Base-by-base conservation (phyloP, 495 filamentous ascomycete genomes). In the Podospora bellae-mahoneyi region DNA sequence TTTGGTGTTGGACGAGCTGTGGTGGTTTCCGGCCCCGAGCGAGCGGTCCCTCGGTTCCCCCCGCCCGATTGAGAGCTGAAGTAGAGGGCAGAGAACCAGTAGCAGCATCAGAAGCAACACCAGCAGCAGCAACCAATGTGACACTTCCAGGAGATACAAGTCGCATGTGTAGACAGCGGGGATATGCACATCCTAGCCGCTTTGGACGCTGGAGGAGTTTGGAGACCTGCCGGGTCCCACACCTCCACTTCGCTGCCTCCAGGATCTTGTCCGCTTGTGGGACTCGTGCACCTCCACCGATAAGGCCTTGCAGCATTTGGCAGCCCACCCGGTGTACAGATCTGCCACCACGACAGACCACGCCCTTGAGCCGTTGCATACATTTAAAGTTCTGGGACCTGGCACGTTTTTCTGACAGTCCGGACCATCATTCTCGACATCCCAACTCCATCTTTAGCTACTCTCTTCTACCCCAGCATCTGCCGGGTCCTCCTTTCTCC, bases 161-260 rank as follows among this genome's bases (percentile, higher is more conserved):
- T 13, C 39, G 39, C 39, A 48, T 48, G 39, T 48, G 39, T 48
- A 48, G 15, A 48, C 39, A 16, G 39, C 39, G 39, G 56, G 23
- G 30, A 28, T 20, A 34, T 20, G 15, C 65, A 54, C 32, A 66
- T 62, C 56, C 65, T 66, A 56, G 60, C 65, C 65, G 32, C 65
- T 61, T 66, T 60, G 6, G 20, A 28, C 18, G 10, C n/a, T 61
- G 59, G 23, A 32, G 59, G 16, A 32, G 19, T 7, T 18, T 27
- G 54, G n/a, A 39, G 13, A 48, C 34, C 54, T 32, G 28, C n/a
- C 34, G 55, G 65, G 65, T 66, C 34, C 57, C 65, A 66, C 65
- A 53, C 32, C 64, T 58, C 28, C 53, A 63, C 61, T 19, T 13
- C 30, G 16, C 28, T 23, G 61, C 26, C 64, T 44, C 26, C 64